Evolutionary conservation across 1,284 basidiomycete species (phyloP), one percentile per base, ranked within the genome.

Genomic region (Gymnopus androsaceus): DNA sequence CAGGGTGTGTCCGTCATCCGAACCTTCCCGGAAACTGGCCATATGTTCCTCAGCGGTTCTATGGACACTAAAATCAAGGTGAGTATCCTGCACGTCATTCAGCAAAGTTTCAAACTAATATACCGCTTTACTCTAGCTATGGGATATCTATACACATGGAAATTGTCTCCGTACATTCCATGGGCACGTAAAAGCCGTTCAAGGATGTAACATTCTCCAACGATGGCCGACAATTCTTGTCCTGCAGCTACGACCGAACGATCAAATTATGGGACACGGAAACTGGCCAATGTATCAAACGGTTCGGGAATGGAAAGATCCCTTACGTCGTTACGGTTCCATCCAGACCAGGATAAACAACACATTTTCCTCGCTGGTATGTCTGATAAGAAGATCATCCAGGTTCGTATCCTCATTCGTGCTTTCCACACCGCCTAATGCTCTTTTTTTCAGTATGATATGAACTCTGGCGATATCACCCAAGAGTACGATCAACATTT

Each of bases 191-290:
- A 95, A 98, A 68, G 95, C 95, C 17, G 94, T 99, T n/a, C 61
- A 96, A 98, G 71, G 97, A 99, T 64, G 80, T 99, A 54, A 87
- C 87, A 1, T 99, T 99, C 73, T 94, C 94, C 57, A 96, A 96
- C 69, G 90, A 94, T 62, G 97, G 97, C 1, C 81, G 82, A 30
- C 82, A 81, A 62, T 99, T 99, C 77, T 72, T 99, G 47, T 97
- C 94, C 7, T 94, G 95, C 58, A 90, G 87, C 31, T 99, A 97
- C 67, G 97, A 99, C 72, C 87, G 94, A 51, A 90, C 94, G 68
- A 94, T 99, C 84, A 99, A 99, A 74, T 80, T 98, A 7, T 99
- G 97, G 97, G 95, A 99, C 67, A 98, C 97, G 17, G 97, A 99
- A 75, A 98, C 97, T 0, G 96, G 93, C 1, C 90, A 95, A 74